Conservation (phyloP, 257 asterid species). For the Forsythia viridissima region DNA sequence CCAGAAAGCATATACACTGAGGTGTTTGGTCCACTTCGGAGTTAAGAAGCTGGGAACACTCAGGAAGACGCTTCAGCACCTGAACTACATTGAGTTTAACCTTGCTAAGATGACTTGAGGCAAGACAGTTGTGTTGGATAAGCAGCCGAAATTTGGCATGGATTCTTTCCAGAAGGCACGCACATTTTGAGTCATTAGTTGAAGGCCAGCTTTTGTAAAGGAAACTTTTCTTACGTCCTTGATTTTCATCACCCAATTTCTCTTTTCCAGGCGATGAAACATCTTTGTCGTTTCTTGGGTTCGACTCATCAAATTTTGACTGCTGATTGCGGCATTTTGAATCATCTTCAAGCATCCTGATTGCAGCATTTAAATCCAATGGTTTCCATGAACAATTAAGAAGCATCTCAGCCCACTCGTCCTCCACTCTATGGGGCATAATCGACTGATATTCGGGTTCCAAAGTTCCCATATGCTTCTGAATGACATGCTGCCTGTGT, state of each 20-base stretch:
- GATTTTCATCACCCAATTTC: constrained; percentile 51
- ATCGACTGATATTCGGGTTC: constrained; percentile 21
- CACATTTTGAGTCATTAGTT: constrained; percentile 81
- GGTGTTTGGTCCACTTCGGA: constrained; percentile 71
- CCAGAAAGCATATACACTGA: constrained; percentile 76
- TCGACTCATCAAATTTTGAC: constrained; percentile 28
- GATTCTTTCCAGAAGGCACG: constrained; percentile 77
- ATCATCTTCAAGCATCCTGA: neutral
- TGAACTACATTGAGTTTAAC: constrained; percentile 81
- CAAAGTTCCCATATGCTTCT: constrained; percentile 67
- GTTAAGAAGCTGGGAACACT: constrained; percentile 60
- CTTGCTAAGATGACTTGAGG: constrained; percentile 80
- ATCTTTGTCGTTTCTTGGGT: constrained; percentile 6
- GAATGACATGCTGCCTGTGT: constrained; percentile 54
- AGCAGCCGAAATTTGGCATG: constrained; percentile 59
- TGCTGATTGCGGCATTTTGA: no score
- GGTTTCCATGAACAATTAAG: neutral
- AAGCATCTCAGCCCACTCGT: neutral
- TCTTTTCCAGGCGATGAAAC: neutral
- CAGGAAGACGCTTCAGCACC: constrained; percentile 73
- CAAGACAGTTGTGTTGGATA: constrained; percentile 63
- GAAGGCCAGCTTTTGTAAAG: constrained; percentile 68
- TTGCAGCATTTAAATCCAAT: neutral
- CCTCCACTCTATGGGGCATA: neutral
- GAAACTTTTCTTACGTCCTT: constrained; percentile 43